Evolutionary conservation across 805 yeast genomes (phyloP).

Genomic region (Saccharomycopsis babjevae): DNA sequence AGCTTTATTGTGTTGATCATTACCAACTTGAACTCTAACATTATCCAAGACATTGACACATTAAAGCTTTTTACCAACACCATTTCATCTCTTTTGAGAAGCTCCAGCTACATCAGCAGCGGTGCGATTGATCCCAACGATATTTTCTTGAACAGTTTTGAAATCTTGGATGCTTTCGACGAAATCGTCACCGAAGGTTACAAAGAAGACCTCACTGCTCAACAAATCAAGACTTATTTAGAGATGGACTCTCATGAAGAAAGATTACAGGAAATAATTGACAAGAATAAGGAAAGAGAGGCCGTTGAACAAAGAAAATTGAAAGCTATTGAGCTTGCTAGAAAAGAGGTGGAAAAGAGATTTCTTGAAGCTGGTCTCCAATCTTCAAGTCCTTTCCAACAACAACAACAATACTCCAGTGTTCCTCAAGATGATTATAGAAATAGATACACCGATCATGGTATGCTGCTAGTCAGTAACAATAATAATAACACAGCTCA

Average conservation of each 20-base stretch:
- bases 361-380: constrained; percentile 35
- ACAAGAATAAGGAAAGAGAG: constrained; percentile 90
- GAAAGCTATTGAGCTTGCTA: constrained; percentile 82
- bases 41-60: constrained; percentile 89
- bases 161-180: constrained; percentile 83
- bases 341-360: constrained; percentile 60
- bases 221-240: constrained; percentile 80
- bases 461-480: neutral
- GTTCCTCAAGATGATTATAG: constrained; percentile 20
- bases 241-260: constrained; percentile 99
- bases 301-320: constrained; percentile 96
- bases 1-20: constrained; percentile 84
- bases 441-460: constrained; percentile 1
- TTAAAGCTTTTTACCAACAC: constrained; percentile 77
- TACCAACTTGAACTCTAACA: constrained; percentile 85
- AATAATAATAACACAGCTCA: neutral
- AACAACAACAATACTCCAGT: constrained; percentile 18
- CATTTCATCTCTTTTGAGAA: constrained; percentile 59
- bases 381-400: constrained; percentile 21
- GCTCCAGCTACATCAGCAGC: neutral
- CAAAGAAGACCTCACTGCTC: constrained; percentile 71
- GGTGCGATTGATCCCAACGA: constrained; percentile 64
- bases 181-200: constrained; percentile 86
- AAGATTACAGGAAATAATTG: constrained; percentile 95
- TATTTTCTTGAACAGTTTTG: constrained; percentile 76